Conservation (phyloP, 2,329 filamentous ascomycete species). For the Talaromyces marneffei region DNA sequence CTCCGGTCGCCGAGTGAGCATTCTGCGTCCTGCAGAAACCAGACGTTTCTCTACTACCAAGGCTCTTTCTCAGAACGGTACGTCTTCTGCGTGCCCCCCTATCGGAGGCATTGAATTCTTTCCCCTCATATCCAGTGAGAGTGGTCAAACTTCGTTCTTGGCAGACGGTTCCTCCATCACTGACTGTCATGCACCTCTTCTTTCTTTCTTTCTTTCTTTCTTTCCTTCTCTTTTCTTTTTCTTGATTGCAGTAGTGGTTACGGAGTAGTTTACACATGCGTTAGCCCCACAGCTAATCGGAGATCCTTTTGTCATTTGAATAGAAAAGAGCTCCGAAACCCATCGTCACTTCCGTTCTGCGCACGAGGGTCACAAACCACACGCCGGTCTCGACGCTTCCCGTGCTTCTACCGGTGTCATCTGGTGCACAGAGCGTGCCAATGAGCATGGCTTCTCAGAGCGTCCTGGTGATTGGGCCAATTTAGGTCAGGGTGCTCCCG, state of each 20-base stretch:
- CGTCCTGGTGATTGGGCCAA: slow-evolving; percentile 84
- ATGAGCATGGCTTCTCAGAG: slow-evolving; percentile 82
- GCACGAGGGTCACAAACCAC: slow-evolving; percentile 84
- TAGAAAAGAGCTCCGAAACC: slow-evolving; percentile 71
- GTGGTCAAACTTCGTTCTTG: slow-evolving; percentile 5
- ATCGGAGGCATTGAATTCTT: neutral
- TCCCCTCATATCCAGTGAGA: neutral
- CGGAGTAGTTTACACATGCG: no score
- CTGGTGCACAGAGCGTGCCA: slow-evolving; percentile 66
- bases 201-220: no score
- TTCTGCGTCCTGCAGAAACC: slow-evolving; percentile 33
- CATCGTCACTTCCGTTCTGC: slow-evolving; percentile 84
- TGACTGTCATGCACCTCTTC: neutral
- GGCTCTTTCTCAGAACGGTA: slow-evolving; percentile 44
- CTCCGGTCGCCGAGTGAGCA: slow-evolving; percentile 42
- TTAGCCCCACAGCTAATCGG: neutral
- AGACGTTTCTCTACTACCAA: slow-evolving; percentile 40
- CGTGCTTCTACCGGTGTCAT: slow-evolving; percentile 89
- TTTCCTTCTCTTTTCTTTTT: neutral
- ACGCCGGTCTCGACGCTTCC: slow-evolving; percentile 83
- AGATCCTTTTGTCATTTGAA: slow-evolving; percentile 49
- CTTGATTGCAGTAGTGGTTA: neutral
- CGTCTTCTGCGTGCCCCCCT: slow-evolving; percentile 12
- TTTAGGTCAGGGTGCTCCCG: slow-evolving; percentile 85
- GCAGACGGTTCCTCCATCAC: neutral